A percentile compares a stretch with the other conserved stretches of the same genome.
Evolutionary conservation across 108 stramenopile species (phyloP).

Genomic region (Fistulifera pelliculosa): DNA sequence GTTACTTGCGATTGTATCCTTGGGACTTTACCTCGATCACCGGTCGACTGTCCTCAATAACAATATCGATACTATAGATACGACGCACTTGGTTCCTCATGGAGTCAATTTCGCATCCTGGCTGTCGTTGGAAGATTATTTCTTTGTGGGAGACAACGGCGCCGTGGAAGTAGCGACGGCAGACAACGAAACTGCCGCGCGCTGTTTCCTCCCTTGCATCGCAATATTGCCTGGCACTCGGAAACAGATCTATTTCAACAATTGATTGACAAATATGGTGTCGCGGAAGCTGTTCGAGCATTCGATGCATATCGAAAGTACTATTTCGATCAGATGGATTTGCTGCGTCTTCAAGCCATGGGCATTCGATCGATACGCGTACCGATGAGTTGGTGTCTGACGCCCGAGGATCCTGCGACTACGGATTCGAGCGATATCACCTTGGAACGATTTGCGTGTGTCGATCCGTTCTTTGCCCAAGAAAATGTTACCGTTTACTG

Average conservation of each 20-base stretch:
- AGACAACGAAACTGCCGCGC: conserved; percentile 31
- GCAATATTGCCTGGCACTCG: conserved; percentile 22
- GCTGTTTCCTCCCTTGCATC: conserved; percentile 59
- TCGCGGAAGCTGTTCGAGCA: conserved; percentile 33
- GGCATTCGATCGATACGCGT: conserved; percentile 54
- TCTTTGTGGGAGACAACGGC: conserved; percentile 50
- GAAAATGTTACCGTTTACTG: conserved; percentile 7
- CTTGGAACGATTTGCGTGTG: conserved; percentile 52
- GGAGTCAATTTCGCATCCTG: conserved; percentile 70
- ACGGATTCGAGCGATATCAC: conserved; percentile 12
- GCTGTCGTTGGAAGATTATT: conserved; percentile 78
- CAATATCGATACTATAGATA: too few species aligned
- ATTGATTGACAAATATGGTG: conserved; percentile 12
- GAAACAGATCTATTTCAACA: conserved; percentile 66
- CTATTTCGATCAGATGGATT: conserved; percentile 45
- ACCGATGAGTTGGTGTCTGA: conserved; percentile 69
- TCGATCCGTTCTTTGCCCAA: conserved; percentile 49
- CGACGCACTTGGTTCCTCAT: conserved; percentile 15
- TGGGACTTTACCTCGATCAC: too few species aligned
- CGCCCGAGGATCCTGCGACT: conserved; percentile 40
- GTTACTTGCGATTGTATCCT: too few species aligned
- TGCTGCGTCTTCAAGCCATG: conserved; percentile 26
- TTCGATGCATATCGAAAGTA: conserved; percentile 54
- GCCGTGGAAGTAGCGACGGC: conserved; percentile 66
- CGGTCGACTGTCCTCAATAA: too few species aligned